Evolutionary conservation across 2,329 filamentous ascomycete species (phyloP).

Genomic region (Calonectria hawksworthii): DNA sequence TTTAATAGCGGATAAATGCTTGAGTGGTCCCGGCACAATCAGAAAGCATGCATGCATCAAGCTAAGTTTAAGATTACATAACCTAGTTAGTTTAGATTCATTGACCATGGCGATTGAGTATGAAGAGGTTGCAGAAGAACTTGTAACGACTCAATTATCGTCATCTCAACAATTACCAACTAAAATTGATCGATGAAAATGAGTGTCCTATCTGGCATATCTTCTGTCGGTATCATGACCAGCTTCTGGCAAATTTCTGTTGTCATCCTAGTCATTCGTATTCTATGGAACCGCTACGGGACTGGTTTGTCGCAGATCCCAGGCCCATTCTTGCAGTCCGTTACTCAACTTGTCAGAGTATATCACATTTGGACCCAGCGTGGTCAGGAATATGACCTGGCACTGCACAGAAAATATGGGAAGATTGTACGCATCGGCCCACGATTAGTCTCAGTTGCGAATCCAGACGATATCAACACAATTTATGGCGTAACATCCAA

Average conservation of each 20-base stretch:
- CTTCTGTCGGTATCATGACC: too few species aligned
- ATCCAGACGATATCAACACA: neutral
- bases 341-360: neutral
- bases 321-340: neutral
- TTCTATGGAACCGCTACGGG: neutral
- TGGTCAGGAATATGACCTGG: neutral
- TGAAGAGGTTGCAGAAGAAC: neutral
- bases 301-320: neutral
- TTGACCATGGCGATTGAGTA: neutral
- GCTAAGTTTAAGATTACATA: neutral
- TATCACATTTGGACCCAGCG: constrained; percentile 5
- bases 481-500: constrained; percentile 5
- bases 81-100: neutral
- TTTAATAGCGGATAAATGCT: neutral
- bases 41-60: neutral
- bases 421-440: neutral
- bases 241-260: neutral
- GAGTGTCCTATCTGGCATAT: neutral
- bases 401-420: neutral
- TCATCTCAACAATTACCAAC: too few species aligned
- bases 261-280: neutral
- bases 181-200: neutral
- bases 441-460: neutral
- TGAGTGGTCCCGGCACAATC: neutral
- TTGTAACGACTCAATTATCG: neutral